Conservation (phyloP, 139 green algal genomes). For the Nannochloris sp. region DNA sequence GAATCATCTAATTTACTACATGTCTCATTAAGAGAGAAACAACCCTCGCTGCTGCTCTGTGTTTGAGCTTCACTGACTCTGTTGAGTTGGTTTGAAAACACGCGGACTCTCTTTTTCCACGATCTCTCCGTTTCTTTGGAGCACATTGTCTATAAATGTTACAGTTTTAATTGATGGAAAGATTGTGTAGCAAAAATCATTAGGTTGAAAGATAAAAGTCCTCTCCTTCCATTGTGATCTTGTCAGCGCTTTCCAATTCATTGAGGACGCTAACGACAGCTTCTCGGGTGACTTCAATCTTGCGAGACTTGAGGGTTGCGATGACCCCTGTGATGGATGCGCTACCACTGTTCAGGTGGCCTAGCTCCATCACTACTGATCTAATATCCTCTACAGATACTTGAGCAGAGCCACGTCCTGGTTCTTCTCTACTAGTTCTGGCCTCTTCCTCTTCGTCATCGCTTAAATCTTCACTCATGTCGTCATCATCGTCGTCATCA, state of each 20-base stretch:
- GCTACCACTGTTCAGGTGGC: neutral
- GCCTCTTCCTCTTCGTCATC: neutral
- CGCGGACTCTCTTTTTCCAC: too few species aligned
- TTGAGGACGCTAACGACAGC: constrained; percentile 12
- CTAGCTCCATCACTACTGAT: constrained; percentile 15
- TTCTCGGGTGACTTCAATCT: constrained; percentile 3
- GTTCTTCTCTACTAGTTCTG: neutral
- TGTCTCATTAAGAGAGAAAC: too few species aligned
- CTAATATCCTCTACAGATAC: constrained; percentile 11
- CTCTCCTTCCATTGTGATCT: constrained; percentile 17
- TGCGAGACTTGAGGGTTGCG: constrained; percentile 11
- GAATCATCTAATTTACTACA: neutral
- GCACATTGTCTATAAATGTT: too few species aligned
- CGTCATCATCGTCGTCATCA: constrained; percentile 5
- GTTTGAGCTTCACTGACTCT: too few species aligned
- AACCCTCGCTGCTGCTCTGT: too few species aligned
- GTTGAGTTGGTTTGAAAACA: too few species aligned
- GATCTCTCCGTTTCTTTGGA: too few species aligned
- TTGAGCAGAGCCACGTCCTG: neutral
- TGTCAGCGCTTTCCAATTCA: constrained; percentile 8
- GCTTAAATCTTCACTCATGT: constrained; percentile 4
- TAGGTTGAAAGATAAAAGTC: constrained; percentile 28
- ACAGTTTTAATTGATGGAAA: too few species aligned
- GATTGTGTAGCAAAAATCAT: neutral
- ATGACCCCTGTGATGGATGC: constrained; percentile 22